Evolutionary conservation across 2,329 filamentous ascomycete species (phyloP), one percentile per base, ranked within the genome.

Genomic region (Eutypa lata): DNA sequence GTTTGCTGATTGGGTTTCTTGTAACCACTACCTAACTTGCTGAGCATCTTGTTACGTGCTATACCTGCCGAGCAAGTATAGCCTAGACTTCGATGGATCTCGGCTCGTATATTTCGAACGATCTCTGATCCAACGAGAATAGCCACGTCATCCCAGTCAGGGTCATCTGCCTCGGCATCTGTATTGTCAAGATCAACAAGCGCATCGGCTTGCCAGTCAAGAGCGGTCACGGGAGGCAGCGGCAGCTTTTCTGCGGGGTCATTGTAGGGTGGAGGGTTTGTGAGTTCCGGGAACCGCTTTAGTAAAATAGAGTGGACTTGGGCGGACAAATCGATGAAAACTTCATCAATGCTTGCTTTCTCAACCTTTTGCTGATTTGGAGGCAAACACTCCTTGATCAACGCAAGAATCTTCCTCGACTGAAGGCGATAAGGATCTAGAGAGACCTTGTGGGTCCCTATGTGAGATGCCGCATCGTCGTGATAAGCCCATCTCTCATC

Each of bases 1-100:
- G 93, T 97, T 72, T 99, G 94, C 61, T 88, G 84, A 66, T 97
- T 94, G 33, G 94, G 94, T 70, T 99, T 99, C 73, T 91, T 92
- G 74, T 92, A 86, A 7, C 83, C 91, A 22, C 91, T 96, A 28
- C 93, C 94, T 52, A 99, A 76, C 74, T 99, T 99, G 56, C 92
- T 91, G 55, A 99, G 78, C 82, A 97, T 91, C 73, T 97, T 99
- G 76, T 97, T 99, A 58, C 82, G 83, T 28, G 91, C 89, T 57
- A 99, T 78, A 7, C 94, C 94, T 1, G 85, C 93, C 7, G 93
- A 96, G 71, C 92, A 97, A 3, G 93, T 97, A 68, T 97, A 99
- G 50, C 85, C 82, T 49, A 97, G 74, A 58, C 81, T 78, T 45
- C 88, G 79, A 59, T 80, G 84, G 53, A 99, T 80, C 48, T 81